Evolutionary conservation across 768 basidiomycete genomes (phyloP).

Genomic region (Boletus eberwhitei): DNA sequence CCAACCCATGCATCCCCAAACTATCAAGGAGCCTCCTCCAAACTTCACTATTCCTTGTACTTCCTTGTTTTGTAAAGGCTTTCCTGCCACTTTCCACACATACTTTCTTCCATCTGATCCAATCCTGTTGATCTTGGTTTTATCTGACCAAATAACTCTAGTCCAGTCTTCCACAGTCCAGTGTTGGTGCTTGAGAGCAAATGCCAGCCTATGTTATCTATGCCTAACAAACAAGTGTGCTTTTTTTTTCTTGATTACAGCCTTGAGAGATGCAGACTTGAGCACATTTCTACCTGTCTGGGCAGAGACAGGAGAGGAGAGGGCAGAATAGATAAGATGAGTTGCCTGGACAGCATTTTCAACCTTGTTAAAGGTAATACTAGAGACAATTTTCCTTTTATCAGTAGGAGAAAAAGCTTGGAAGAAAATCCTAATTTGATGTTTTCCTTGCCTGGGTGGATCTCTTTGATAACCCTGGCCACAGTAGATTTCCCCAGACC

Average conservation of each 20-base stretch:
- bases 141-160: not conserved
- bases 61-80: not conserved
- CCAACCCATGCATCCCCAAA: too few species aligned
- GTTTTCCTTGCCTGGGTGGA: not conserved
- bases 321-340: too few species aligned
- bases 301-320: too few species aligned
- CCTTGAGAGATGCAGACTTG: not conserved
- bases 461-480: not conserved
- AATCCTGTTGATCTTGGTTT: not conserved
- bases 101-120: not conserved
- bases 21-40: too few species aligned
- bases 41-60: not conserved
- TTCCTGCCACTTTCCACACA: not conserved
- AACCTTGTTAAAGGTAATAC: too few species aligned
- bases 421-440: not conserved
- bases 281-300: too few species aligned
- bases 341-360: too few species aligned
- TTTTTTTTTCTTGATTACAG: not conserved
- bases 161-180: constrained; percentile 1
- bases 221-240: not conserved
- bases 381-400: too few species aligned
- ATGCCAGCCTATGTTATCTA: not conserved
- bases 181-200: not conserved
- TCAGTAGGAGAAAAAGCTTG: not conserved
- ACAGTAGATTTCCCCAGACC: not conserved